phyloP scores from a whole-genome alignment of 345 rosid species.

The Eucalyptus pauciflora region DNA sequence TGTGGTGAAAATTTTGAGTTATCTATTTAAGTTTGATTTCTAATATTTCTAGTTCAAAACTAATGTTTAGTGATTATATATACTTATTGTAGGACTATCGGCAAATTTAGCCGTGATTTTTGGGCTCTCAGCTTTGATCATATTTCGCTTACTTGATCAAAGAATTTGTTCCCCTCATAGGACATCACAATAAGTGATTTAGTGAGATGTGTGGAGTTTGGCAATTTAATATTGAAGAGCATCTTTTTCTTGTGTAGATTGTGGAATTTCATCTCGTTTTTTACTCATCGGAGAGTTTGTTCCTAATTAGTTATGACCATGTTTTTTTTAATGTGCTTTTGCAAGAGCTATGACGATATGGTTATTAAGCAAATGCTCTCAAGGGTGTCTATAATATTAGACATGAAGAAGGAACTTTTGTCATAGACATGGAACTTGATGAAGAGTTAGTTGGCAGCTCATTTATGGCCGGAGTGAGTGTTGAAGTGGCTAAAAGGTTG shows the following conservation, averaged over 20 bases:
- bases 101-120: not conserved
- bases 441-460: conserved; percentile 20
- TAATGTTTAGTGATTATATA: too few species aligned
- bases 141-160: not conserved
- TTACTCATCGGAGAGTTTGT: not conserved
- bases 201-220: not conserved
- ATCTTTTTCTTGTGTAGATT: not conserved
- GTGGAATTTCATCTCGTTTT: not conserved
- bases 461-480: conserved; percentile 13
- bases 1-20: too few species aligned
- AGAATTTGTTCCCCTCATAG: not conserved
- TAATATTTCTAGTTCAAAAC: too few species aligned
- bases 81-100: not conserved
- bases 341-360: not conserved
- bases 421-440: conserved; percentile 13
- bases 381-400: conserved; percentile 13
- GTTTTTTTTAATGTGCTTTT: not conserved
- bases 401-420: conserved; percentile 15
- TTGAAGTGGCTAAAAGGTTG: not conserved
- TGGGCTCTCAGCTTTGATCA: not conserved
- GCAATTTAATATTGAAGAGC: not conserved
- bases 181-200: not conserved
- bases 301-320: not conserved
- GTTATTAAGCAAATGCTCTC: not conserved
- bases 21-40: too few species aligned